Conservation (phyloP, 1,139 yeast genomes). For the Suhomyces yuchorum region DNA sequence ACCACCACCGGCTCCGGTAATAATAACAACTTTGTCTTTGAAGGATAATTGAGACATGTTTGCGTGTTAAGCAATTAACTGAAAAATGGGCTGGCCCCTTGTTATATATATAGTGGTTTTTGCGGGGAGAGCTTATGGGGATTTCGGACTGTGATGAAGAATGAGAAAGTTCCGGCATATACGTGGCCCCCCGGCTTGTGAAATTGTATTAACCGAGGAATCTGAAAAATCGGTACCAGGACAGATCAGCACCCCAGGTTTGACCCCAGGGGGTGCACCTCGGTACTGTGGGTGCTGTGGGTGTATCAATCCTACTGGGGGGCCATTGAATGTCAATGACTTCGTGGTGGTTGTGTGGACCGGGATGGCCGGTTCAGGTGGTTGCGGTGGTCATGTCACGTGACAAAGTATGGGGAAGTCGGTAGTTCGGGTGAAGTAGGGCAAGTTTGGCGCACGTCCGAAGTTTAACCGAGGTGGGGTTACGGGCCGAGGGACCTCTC, state of each 20-base stretch:
- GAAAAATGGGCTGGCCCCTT: not conserved
- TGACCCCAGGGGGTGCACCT: not conserved
- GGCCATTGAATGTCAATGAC: not conserved
- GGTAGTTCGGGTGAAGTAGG: not conserved
- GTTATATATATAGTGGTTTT: constrained; percentile 11
- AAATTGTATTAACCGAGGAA: constrained; percentile 3
- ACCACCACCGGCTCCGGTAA: constrained; percentile 98
- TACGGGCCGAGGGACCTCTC: not conserved
- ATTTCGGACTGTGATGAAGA: not conserved
- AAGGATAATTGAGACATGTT: constrained; percentile 48
- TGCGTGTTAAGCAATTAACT: constrained; percentile 2
- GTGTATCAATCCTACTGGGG: too few species aligned
- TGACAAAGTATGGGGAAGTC: not conserved
- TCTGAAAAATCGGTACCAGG: not conserved
- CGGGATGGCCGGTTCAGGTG: not conserved
- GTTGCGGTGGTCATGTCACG: not conserved
- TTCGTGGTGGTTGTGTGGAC: not conserved
- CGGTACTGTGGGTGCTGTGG: too few species aligned
- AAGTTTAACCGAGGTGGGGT: constrained; percentile 4
- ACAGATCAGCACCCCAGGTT: not conserved
- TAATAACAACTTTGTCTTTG: constrained; percentile 82
- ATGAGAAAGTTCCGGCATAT: not conserved
- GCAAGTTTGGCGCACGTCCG: not conserved
- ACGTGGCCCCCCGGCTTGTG: constrained; percentile 4
- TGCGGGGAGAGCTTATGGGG: constrained; percentile 10